Evolutionary conservation across 768 basidiomycete genomes (phyloP), one percentile per base, ranked within the genome.

Genomic region (Pulveroboletus sp.): DNA sequence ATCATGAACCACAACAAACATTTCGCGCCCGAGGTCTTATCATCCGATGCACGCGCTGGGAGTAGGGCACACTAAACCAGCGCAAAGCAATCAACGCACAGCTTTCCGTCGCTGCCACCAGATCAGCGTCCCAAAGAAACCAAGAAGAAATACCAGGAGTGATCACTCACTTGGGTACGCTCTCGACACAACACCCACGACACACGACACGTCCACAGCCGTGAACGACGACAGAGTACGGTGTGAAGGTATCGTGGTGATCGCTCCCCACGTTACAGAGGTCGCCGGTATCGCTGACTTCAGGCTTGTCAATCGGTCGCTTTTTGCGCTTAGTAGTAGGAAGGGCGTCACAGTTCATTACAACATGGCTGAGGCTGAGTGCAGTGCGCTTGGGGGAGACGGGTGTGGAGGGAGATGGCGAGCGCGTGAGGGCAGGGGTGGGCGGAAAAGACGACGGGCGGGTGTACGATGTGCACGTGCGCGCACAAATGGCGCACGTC

Each of bases 171-270:
- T 69, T 68, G 42, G 52, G 49, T 3, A 64, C 56, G 43, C 63
- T 71, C 55, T 72, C 71, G 31, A 71, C 47, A 21, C 68, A 71
- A 32, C 71, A 72, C 27, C 58, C 56, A 16, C 63, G 57, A 43
- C 71, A 72, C 23, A 72, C 58, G 39, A 56, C 49, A 23, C 69
- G 66, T 43, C 68, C 72, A 45, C 71, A 72, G 12, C 71, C 71
- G 1, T 62, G 50, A 23, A 67, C 27, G 35, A 66, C 39, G 11
- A 49, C 40, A 4, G 58, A 36, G 42, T 55, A 36, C 11, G 21
- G 17, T 4, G 29, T 38, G n/a, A 34, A 16, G n/a, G 20, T 14
- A 21, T 56, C 50, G n/a, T 21, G 31, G 5, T 33, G 40, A 42
- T 47, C 47, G 32, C 49, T 24, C 31, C 3, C 40, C 12, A 14